Conservation (phyloP, 176 grass and related monocot genomes). For the Hordeum vulgare region MorexV3_pseudomolecules_assembly NC_058519.1:561825521-561826020, state of each 20-base stretch:
- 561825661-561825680: conserved; percentile 60
- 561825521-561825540: conserved; percentile 56
- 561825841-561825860: conserved; percentile 76
- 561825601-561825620: conserved; percentile 31
- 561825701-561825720: conserved; percentile 43
- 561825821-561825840: conserved; percentile 41
- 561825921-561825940: conserved; percentile 40
- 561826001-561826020: conserved; percentile 69
- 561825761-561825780: conserved; percentile 51
- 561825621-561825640: conserved; percentile 60
- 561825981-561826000: conserved; percentile 42
- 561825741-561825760: conserved; percentile 64
- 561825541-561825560: conserved; percentile 47
- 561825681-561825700: conserved; percentile 77
- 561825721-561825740: conserved; percentile 58
- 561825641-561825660: conserved; percentile 85
- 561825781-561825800: conserved; percentile 56
- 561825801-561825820: conserved; percentile 65
- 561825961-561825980: conserved; percentile 73
- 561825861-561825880: conserved; percentile 47
- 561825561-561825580: conserved; percentile 41
- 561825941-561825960: conserved; percentile 75
- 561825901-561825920: conserved; percentile 49
- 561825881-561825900: conserved; percentile 34
- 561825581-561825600: conserved; percentile 82